phyloP scores from a whole-genome alignment of 2,329 filamentous ascomycete species.

The Aspergillus intermedius region DNA sequence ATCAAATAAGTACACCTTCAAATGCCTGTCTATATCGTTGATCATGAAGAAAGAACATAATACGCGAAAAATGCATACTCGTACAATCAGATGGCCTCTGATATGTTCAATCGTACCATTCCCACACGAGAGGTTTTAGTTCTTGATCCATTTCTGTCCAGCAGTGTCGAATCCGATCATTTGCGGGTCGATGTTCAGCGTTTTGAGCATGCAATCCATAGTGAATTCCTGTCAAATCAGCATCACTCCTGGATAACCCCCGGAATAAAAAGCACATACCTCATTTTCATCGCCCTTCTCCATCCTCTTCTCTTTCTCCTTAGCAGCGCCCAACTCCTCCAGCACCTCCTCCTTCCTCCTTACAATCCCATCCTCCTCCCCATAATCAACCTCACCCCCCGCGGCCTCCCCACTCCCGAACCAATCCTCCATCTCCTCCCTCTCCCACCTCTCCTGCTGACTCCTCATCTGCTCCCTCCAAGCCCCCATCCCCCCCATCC shows the following conservation, averaged over 20 bases:
- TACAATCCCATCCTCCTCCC: conserved; percentile 32
- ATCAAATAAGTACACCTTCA: background rate
- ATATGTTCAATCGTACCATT: background rate
- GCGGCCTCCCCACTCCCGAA: conserved; percentile 30
- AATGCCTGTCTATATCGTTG: background rate
- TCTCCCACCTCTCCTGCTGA: conserved; percentile 37
- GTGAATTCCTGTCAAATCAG: conserved; percentile 50
- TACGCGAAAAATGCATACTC: background rate
- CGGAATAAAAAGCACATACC: conserved; percentile 15
- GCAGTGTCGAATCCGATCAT: conserved; percentile 58
- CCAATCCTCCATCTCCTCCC: conserved; percentile 31
- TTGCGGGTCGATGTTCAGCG: conserved; percentile 56
- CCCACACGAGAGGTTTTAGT: conserved; percentile 5
- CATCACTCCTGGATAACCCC: background rate
- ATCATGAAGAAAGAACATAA: background rate
- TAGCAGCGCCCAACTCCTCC: conserved; percentile 36
- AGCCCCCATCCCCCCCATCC: conserved; percentile 57
- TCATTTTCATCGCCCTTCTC: conserved; percentile 23
- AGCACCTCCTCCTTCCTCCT: conserved; percentile 36
- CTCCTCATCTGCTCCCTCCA: conserved; percentile 47
- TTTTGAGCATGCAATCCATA: conserved; percentile 63
- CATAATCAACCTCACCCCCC: conserved; percentile 24
- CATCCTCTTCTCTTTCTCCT: conserved; percentile 21
- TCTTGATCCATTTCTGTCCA: conserved; percentile 50
- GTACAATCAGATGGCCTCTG: background rate